Percentiles rank a stretch among this genome's conserved stretches.
Evolutionary conservation across 2,329 filamentous ascomycete genomes (phyloP).

Genomic region (Diaporthe nobilis): DNA sequence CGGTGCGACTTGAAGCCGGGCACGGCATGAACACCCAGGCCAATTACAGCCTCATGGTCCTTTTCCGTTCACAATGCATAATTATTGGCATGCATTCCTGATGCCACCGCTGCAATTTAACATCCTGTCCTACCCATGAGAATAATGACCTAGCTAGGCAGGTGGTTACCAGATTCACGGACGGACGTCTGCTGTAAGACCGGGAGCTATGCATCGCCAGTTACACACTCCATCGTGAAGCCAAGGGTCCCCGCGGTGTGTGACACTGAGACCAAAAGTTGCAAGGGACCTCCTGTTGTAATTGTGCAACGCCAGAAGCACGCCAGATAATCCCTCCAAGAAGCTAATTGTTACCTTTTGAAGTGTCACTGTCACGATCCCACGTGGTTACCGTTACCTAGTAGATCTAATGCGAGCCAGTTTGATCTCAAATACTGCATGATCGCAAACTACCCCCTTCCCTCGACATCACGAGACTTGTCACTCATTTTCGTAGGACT

Average conservation of each 20-base stretch:
- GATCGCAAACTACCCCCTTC: conserved; percentile 29
- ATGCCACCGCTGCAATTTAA: conserved; percentile 2
- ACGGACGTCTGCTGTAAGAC: conserved; percentile 11
- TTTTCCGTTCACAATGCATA: conserved; percentile 8
- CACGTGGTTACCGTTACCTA: conserved; percentile 5
- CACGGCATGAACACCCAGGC: conserved; percentile 2
- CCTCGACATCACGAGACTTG: conserved; percentile 5
- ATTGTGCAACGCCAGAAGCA: conserved; percentile 30
- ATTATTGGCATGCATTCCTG: conserved; percentile 25
- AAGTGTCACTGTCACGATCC: background rate
- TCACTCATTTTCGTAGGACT: background rate
- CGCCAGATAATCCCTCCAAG: background rate
- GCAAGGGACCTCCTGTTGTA: conserved; percentile 16
- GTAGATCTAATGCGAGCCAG: background rate
- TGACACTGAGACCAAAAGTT: conserved; percentile 11
- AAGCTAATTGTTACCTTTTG: background rate
- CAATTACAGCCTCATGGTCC: background rate
- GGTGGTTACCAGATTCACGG: conserved; percentile 26
- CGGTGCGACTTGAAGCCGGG: background rate
- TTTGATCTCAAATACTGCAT: conserved; percentile 3
- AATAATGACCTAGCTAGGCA: background rate
- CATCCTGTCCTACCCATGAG: conserved; percentile 3
- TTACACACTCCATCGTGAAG: background rate
- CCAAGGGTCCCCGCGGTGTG: conserved; percentile 25
- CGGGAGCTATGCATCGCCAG: conserved; percentile 1